Evolutionary conservation across 495 filamentous ascomycete species (phyloP), one percentile per base, ranked within the genome.

Genomic region (Penicillium bovifimosum): DNA sequence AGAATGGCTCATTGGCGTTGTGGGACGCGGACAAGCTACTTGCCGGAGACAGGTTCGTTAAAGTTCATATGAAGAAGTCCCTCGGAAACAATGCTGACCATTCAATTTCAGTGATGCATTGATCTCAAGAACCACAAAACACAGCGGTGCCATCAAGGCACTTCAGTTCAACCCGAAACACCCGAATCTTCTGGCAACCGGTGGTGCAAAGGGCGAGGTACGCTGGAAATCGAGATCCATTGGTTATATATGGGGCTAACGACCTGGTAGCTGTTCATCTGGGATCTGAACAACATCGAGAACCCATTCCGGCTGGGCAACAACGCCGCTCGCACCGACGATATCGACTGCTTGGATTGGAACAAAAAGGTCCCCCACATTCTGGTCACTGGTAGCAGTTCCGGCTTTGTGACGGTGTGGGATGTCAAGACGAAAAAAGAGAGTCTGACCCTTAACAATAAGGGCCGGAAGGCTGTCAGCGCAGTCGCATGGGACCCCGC

Each of bases 281-380:
- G 90, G 69, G 91, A 99, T 64, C 74, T 97, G 47, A 89, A 91
- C 71, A 90, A 97, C 66, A 79, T 88, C 54, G 80, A 79, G 43
- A 95, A 86, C 62, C 87, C 95, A 10, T 93, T 91, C 72, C 83
- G 90, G 52, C 78, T 97, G 35, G 93, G 95, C 41, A 92, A 85
- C 50, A 80, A 88, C 39, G 88, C 89, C 11, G 90, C 91, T 58
- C 84, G 87, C 57, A 86, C 90, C 7, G 92, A 97, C 63, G 95
- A 97, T 60, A 86, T 96, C 55, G 91, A 96, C 55, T 91, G 89
- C 52, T 74, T 97, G 61, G 92, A 96, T 58, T 99, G 93, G 93
- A 99, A 99, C 73, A 91, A 91, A 61, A 97, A 96, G 75, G 91
- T 96, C 34, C 78, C 91, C 17, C 91, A 99, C 68, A 99, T 99